These are phyloP conservation scores for Pleodorina starrii DNA, from an alignment of 139 green algal species.

Conservation along the genomic window DNA sequence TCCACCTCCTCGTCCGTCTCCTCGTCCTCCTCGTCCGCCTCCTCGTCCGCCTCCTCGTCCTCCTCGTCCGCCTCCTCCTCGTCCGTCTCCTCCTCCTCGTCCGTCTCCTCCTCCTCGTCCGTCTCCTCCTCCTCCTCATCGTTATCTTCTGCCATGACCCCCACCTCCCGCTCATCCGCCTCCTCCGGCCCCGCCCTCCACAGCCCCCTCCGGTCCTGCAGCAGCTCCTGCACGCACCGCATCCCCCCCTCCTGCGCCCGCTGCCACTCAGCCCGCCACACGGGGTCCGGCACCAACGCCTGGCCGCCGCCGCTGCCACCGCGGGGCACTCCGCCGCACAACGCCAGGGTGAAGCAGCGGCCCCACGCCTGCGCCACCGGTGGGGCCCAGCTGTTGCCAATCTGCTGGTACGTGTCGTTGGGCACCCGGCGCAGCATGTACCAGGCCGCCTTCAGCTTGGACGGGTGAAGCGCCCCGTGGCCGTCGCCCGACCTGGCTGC, in stretches of 20 bases:
- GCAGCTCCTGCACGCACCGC: not conserved
- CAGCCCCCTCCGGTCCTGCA: not conserved
- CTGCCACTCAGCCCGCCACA: not conserved
- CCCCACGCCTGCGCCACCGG: not conserved
- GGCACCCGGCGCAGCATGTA: not conserved
- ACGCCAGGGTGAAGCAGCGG: constrained; percentile 2
- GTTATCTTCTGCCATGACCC: not conserved
- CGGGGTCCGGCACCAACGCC: not conserved
- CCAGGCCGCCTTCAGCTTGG: not conserved
- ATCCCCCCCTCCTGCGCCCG: not conserved
- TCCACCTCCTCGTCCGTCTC: not conserved
- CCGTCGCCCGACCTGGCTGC: not conserved
- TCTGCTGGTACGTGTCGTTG: not conserved
- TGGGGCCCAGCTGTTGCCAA: constrained; percentile 34
- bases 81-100: not conserved
- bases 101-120: not conserved
- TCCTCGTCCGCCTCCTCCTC: constrained; percentile 16
- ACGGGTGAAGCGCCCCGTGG: not conserved
- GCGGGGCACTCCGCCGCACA: not conserved
- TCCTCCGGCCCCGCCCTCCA: constrained; percentile 11
- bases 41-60: not conserved
- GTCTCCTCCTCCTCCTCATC: not conserved
- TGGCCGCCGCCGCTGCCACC: not conserved
- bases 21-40: not conserved
- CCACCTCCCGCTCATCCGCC: constrained; percentile 8